Evolutionary conservation across 345 rosid species (phyloP), one percentile per base, ranked within the genome.

Genomic region (Cardiospermum halicacabum): DNA sequence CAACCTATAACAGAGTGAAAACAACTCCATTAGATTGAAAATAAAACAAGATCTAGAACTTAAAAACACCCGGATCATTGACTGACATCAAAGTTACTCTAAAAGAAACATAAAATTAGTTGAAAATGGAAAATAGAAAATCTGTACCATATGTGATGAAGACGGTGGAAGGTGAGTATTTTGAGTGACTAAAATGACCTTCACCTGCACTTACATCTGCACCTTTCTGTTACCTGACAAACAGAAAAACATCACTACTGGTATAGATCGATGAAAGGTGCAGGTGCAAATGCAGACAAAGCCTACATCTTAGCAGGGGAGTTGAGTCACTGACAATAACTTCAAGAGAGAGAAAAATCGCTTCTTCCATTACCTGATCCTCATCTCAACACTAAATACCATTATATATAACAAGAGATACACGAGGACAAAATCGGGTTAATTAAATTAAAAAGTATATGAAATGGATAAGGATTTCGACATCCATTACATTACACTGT

Each of bases 211-310:
- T 53, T 11, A 18, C 84, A 74, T 60, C 80, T 64, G 85, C 82
- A 84, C 85, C 88, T 80, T 48, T 32, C 26, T 45, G 58, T 55
- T 43, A 4, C 43, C 34, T 43, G 10, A 34, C 39, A 34, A 34
- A 34, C 39, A 34, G 39, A 34, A 5, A 11, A 7, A 34, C 21
- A n/a, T n/a, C n/a, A n/a, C n/a, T n/a, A n/a, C n/a, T n/a, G n/a
- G n/a, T n/a, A n/a, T n/a, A n/a, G n/a, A n/a, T n/a, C n/a, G 53
- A 53, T 8, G 27, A 43, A 64, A 84, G 84, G 81, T 81, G 84
- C 85, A 84, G 85, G 89, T 84, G 85, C 84, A 81, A 84, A 77
- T 84, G 85, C 85, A 84, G 84, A 72, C 11, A 60, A 84, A 84
- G 72, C 80, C 82, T 27, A 56, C 84, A 80, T 56, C 74, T 73